A percentile compares a stretch with the other conserved stretches of the same genome.
phyloP scores from a whole-genome alignment of 441 rosid genomes.

The Adansonia rubrostipa region DNA sequence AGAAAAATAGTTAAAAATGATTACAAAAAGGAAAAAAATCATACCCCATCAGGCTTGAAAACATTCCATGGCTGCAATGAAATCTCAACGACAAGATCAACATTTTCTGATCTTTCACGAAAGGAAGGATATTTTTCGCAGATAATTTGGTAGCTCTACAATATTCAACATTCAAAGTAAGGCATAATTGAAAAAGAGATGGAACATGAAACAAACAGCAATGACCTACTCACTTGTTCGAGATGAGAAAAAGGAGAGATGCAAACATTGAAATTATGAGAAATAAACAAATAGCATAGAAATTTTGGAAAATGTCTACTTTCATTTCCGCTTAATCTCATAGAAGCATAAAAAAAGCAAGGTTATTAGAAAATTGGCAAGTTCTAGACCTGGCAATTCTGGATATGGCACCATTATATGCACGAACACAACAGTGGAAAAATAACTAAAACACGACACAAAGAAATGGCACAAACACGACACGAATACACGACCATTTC shows the following conservation, averaged over 20 bases:
- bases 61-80: constrained; percentile 98
- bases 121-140: constrained; percentile 92
- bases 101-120: constrained; percentile 93
- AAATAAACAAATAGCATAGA: neutral
- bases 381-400: too few species aligned
- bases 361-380: neutral
- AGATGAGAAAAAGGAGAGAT: neutral
- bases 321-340: neutral
- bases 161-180: constrained; percentile 27
- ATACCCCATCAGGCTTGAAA: constrained; percentile 92
- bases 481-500: too few species aligned
- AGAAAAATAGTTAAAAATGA: constrained; percentile 11
- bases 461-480: too few species aligned
- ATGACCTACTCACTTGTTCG: constrained; percentile 12
- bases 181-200: constrained; percentile 18
- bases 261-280: neutral
- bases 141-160: constrained; percentile 80
- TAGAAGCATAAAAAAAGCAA: constrained; percentile 9
- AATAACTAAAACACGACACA: too few species aligned
- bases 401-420: too few species aligned
- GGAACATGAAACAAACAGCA: constrained; percentile 10
- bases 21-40: constrained; percentile 20
- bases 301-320: neutral
- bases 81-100: constrained; percentile 88
- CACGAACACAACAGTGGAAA: too few species aligned